Evolutionary conservation across 1,139 yeast species (phyloP).

Genomic region (Taphrina pruni): DNA sequence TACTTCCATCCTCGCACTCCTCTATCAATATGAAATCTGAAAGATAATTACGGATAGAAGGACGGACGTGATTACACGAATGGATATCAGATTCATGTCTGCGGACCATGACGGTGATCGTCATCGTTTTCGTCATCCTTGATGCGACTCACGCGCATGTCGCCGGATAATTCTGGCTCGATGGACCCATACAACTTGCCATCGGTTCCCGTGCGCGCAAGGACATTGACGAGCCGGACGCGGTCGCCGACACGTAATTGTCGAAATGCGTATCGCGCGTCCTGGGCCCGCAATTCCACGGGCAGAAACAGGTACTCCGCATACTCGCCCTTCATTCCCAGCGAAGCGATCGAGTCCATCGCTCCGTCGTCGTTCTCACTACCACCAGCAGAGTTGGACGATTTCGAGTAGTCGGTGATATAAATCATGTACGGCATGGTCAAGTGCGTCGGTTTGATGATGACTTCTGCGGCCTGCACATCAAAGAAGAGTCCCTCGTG

Average conservation of each 20-base stretch:
- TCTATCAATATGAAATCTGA: no score
- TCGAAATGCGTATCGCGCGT: constrained; percentile 8
- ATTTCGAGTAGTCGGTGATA: constrained; percentile 8
- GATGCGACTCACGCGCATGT: background rate
- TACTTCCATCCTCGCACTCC: background rate
- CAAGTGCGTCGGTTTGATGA: constrained; percentile 1
- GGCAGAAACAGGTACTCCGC: constrained; percentile 5
- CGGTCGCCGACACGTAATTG: background rate
- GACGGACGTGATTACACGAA: no score
- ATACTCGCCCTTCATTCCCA: constrained; percentile 11
- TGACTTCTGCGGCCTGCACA: constrained; percentile 3
- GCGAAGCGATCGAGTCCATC: constrained; percentile 4
- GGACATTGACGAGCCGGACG: background rate
- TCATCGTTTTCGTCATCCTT: background rate
- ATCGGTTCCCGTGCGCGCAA: constrained; percentile 3
- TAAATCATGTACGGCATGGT: constrained; percentile 10
- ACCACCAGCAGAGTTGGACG: no score
- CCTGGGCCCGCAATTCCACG: constrained; percentile 9
- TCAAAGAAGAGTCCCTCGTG: constrained; percentile 11
- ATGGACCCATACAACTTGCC: constrained; percentile 11
- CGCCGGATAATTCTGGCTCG: constrained; percentile 12
- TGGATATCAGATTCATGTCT: no score
- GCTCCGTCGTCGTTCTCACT: no score
- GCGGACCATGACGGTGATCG: background rate
- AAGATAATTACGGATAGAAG: no score